Evolutionary conservation across 305 asterid genomes (phyloP).

Genomic region (Fraxinus sp.): DNA sequence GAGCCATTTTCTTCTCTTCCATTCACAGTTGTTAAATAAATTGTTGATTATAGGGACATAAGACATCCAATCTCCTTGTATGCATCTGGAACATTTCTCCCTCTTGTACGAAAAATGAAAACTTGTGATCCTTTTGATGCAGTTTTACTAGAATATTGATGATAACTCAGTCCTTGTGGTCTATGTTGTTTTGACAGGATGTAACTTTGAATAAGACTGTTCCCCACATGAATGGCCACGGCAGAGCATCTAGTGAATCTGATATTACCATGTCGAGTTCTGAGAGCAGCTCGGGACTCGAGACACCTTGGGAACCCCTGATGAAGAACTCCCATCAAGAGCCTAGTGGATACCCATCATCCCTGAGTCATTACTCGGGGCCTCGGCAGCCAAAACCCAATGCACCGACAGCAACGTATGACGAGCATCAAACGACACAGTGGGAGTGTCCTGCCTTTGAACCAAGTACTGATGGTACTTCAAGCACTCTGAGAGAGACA

Average conservation of each 20-base stretch:
- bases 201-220: constrained; percentile 31
- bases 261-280: constrained; percentile 91
- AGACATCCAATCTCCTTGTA: not conserved
- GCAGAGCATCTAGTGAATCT: constrained; percentile 80
- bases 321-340: constrained; percentile 41
- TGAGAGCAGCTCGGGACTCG: constrained; percentile 78
- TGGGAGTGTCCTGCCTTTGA: constrained; percentile 80
- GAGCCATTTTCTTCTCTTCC: constrained; percentile 7
- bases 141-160: not conserved
- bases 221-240: constrained; percentile 41
- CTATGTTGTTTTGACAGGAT: constrained; percentile 43
- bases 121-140: not conserved
- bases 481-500: constrained; percentile 60
- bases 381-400: constrained; percentile 33
- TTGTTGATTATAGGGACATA: not conserved
- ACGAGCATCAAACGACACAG: constrained; percentile 44
- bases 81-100: not conserved
- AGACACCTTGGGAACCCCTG: constrained; percentile 58
- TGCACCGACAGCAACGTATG: constrained; percentile 29
- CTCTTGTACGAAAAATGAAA: not conserved
- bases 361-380: constrained; percentile 30
- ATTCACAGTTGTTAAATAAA: not conserved
- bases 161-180: not conserved
- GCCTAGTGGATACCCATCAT: constrained; percentile 28
- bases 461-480: constrained; percentile 68